Evolutionary conservation across 179 eudicot species (phyloP), one percentile per base, ranked within the genome.

Genomic region (Nepenthes alata): DNA sequence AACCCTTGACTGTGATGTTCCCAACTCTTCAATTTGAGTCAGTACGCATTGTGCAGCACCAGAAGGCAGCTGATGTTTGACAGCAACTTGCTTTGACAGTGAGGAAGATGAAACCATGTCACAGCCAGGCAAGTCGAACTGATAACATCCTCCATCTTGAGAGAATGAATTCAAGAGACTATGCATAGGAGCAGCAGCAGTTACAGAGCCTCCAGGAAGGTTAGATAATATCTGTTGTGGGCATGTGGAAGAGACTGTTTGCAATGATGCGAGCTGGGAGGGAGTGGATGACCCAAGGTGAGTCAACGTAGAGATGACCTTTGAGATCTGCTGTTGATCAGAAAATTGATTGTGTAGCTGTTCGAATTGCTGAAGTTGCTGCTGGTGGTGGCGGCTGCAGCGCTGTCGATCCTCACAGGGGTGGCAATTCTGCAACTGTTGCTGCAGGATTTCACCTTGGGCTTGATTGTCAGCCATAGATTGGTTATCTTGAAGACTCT

Each of bases 161-260:
- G 79, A 58, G 52, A 76, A 74, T 50, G 87, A 77, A 35, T 79
- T 78, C 61, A 81, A 65, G 37, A 77, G 61, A 57, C 74, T 63
- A 25, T 71, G 82, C 37, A 71, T 60, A 41, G 83, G 76, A 61
- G 85, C 75, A 66, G 57, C 49, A 44, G 58, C 55, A 34, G 74
- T 57, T 4, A 51, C 45, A 11, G 79, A 72, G 53, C 72, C 79
- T 38, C 60, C 77, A 34, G 58, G 73, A 47, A 71, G 61, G 58
- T 78, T 70, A n/a, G 83, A 68, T 62, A 78, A 70, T 66, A 60
- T 72, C 55, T 72, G 85, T 47, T 71, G 81, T 52, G 68, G 79
- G 57, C 66, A 60, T 57, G 73, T 67, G n/a, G 84, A 79, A 48
- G 84, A 62, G 37, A 69, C 49, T 5, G 79, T 59, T 66, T 81